Evolutionary conservation across 371 early-diverging fungal species (phyloP).

Genomic region (Mortierella sp.): DNA sequence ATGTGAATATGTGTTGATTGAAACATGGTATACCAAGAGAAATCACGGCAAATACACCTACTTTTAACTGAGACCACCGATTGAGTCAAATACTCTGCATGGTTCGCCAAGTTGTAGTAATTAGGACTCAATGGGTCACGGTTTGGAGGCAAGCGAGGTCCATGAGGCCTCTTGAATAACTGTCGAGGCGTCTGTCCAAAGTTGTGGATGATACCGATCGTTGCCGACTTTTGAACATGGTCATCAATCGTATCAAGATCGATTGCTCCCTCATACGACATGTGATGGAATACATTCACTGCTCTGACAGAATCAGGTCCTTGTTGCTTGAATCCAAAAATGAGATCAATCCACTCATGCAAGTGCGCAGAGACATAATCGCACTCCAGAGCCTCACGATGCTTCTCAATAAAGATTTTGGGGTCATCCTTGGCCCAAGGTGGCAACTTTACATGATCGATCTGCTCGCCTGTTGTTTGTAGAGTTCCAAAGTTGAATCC

Average conservation of each 20-base stretch:
- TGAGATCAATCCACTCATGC: slow-evolving; percentile 92
- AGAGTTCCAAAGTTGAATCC: slow-evolving; percentile 83
- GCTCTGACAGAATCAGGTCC: slow-evolving; percentile 86
- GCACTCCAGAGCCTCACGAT: slow-evolving; percentile 93
- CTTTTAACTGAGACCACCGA: slow-evolving; percentile 69
- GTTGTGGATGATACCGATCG: slow-evolving; percentile 94
- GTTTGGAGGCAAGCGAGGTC: slow-evolving; percentile 59
- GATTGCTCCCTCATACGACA: slow-evolving; percentile 94
- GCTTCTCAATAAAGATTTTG: slow-evolving; percentile 87
- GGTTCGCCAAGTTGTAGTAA: slow-evolving; percentile 64
- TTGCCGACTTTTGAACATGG: slow-evolving; percentile 89
- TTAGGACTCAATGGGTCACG: slow-evolving; percentile 57
- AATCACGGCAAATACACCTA: slow-evolving; percentile 23
- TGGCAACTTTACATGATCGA: slow-evolving; percentile 83
- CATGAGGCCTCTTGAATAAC: slow-evolving; percentile 85
- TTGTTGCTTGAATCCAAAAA: slow-evolving; percentile 92
- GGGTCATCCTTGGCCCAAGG: slow-evolving; percentile 91
- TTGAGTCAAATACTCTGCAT: slow-evolving; percentile 69
- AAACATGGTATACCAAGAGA: neutral
- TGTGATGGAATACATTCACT: slow-evolving; percentile 90
- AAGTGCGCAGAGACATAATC: slow-evolving; percentile 88
- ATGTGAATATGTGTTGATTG: no score
- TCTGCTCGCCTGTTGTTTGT: slow-evolving; percentile 81
- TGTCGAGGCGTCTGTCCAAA: slow-evolving; percentile 96
- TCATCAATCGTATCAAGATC: slow-evolving; percentile 90